A percentile compares a stretch with the other conserved stretches of the same genome.
Conservation (phyloP, 768 basidiomycete species). For the Leccinum fibrillosum region DNA sequence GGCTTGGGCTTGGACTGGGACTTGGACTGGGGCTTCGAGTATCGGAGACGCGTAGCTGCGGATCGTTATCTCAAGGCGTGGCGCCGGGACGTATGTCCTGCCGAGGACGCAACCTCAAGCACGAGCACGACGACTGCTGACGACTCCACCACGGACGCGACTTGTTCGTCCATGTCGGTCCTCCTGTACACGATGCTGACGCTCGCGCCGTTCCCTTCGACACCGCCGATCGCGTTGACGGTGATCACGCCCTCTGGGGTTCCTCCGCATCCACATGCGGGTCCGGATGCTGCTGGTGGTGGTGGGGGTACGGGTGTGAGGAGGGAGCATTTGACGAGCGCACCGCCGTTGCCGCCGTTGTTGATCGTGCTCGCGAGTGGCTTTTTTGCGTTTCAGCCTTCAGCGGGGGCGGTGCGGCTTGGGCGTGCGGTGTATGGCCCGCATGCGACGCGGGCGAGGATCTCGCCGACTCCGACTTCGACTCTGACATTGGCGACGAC, state of each 20-base stretch:
- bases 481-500: too few species aligned
- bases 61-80: slow-evolving; percentile 24
- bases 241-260: slow-evolving; percentile 10
- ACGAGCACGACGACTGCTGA: background rate
- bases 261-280: slow-evolving; percentile 11
- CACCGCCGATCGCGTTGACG: slow-evolving; percentile 21
- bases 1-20: background rate
- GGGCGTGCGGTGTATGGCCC: slow-evolving; percentile 21
- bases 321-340: slow-evolving; percentile 24
- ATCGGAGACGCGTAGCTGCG: slow-evolving; percentile 20
- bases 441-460: slow-evolving; percentile 4
- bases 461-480: background rate
- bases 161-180: slow-evolving; percentile 24
- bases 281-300: background rate
- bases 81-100: slow-evolving; percentile 16
- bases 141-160: background rate
- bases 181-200: slow-evolving; percentile 36
- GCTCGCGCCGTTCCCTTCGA: slow-evolving; percentile 27
- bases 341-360: slow-evolving; percentile 33
- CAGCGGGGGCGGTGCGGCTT: slow-evolving; percentile 23
- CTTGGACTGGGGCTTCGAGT: slow-evolving; percentile 26
- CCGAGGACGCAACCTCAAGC: background rate
- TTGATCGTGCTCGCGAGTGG: slow-evolving; percentile 25
- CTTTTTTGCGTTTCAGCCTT: slow-evolving; percentile 10
- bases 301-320: slow-evolving; percentile 1